A percentile compares a stretch with the other conserved stretches of the same genome.
Conservation (phyloP, 2,329 filamentous ascomycete species). For the Taxawa tesnikishii region DNA sequence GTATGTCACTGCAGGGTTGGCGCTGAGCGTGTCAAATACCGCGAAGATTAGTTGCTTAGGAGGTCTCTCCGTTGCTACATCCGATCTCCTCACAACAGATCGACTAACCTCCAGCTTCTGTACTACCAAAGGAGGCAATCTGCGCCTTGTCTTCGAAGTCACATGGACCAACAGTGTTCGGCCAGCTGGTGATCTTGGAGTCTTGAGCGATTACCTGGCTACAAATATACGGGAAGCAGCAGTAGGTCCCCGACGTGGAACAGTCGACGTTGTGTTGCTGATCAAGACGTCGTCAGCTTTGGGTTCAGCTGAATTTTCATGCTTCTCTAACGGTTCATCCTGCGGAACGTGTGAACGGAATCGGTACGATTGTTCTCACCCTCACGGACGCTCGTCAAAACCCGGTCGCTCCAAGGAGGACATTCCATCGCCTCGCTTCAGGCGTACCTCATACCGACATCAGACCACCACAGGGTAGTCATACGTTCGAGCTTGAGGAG, state of each 20-base stretch:
- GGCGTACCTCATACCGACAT: conserved; percentile 17
- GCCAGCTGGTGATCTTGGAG: background rate
- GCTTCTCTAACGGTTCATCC: conserved; percentile 10
- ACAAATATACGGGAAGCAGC: conserved; percentile 1
- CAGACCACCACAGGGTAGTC: conserved; percentile 18
- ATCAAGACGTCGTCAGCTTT: conserved; percentile 11
- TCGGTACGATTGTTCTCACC: conserved; percentile 3
- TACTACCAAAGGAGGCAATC: background rate
- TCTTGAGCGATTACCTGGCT: background rate
- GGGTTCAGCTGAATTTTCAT: conserved; percentile 20
- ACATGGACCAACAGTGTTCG: background rate
- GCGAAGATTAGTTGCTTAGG: background rate
- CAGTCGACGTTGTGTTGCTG: background rate
- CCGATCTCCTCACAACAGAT: background rate
- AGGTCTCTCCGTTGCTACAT: background rate
- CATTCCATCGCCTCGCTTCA: conserved; percentile 13
- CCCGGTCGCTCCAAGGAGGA: conserved; percentile 4
- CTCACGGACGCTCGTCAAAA: background rate
- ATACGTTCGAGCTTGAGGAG: too few species aligned
- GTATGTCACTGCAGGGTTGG: background rate
- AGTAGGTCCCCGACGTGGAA: conserved; percentile 1
- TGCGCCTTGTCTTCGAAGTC: background rate
- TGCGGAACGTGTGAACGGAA: background rate
- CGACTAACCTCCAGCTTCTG: background rate
- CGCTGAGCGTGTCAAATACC: background rate